Base-by-base conservation (phyloP, 345 rosid genomes). In the Rubroshorea leprosula region DNA sequence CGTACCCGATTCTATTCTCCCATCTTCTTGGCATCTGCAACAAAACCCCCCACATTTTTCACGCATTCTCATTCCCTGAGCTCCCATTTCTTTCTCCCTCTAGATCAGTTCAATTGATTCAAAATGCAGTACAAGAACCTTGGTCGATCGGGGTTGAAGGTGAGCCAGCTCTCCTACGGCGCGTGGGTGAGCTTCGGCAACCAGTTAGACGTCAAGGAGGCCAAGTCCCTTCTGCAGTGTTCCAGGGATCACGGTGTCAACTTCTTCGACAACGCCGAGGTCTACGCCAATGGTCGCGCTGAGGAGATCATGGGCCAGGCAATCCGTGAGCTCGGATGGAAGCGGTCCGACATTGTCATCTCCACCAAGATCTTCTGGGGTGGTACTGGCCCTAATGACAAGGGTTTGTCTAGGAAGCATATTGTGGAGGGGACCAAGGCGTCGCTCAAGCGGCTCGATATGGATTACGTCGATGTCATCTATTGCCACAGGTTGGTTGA, bases 341-440 rank as follows among this genome's bases (percentile, higher is more conserved):
- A 83, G 66, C 77, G 96, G 19, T 89, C 99, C 22, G 97, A 93
- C 57, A 62, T 93, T 51, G 99, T 93, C 2, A 78, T 89, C 53
- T 85, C 97, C 44, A 93, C 97, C 35, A 93, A 93, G 96, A 80
- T 89, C 83, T 93, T 93, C 64, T 89, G 99, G 99, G 99, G 99
- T 19, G 99, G 97, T 5, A 75, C 87, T 9, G 97, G 97, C 35
- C 97, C 96, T 25, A 89, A 93, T 55, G 99, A 93, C 52, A 86
- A 86, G 62, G 97, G 97, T 27, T 72, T 92, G 26, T 86, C 91
- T 44, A 71, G 99, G 57, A 93, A 93, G 67, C 96, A 93, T 76
- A 79, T 93, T 24, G 77, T 93, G 0, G 99, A 93, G 74, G 99
- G 99, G 29, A 87, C 99, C 15, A 86, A 89, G 76, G 76, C 97